Percentiles rank a stretch among this genome's conserved stretches.
Evolutionary conservation across 805 yeast genomes (phyloP).

Genomic region (Tetrapisispora pingtungensis): DNA sequence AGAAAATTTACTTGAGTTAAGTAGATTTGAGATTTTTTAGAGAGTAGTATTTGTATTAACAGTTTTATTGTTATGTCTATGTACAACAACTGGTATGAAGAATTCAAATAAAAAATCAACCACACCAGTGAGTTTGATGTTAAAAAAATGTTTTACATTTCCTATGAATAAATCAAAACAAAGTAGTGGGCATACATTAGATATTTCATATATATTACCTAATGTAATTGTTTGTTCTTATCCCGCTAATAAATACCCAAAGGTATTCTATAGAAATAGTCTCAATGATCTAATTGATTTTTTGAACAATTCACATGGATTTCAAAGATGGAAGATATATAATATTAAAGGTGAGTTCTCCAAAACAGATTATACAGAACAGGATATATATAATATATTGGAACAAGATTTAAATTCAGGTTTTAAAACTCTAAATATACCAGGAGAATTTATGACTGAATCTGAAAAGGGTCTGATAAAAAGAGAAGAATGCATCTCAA

Average conservation of each 20-base stretch:
- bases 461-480: not conserved
- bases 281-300: conserved; percentile 41
- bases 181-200: conserved; percentile 34
- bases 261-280: conserved; percentile 42
- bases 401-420: conserved; percentile 2
- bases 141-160: not conserved
- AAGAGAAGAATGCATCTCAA: not conserved
- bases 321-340: conserved; percentile 57
- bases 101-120: not conserved
- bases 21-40: too few relatives aligned
- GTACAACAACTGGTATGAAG: not conserved
- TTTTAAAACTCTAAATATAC: conserved; percentile 1
- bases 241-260: conserved; percentile 44
- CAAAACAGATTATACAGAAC: conserved; percentile 29
- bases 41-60: too few relatives aligned
- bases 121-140: not conserved
- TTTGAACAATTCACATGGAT: conserved; percentile 38
- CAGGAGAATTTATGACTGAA: not conserved
- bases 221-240: conserved; percentile 65
- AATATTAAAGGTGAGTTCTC: conserved; percentile 55
- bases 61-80: not conserved
- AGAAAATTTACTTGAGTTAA: too few relatives aligned
- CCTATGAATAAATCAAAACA: conserved; percentile 22
- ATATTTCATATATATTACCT: conserved; percentile 57
- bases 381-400: conserved; percentile 10